A percentile compares a stretch with the other conserved stretches of the same genome.
These are phyloP conservation scores for Hygrophorus russula DNA, from an alignment of 768 basidiomycete species.

Conservation along the genomic window DNA sequence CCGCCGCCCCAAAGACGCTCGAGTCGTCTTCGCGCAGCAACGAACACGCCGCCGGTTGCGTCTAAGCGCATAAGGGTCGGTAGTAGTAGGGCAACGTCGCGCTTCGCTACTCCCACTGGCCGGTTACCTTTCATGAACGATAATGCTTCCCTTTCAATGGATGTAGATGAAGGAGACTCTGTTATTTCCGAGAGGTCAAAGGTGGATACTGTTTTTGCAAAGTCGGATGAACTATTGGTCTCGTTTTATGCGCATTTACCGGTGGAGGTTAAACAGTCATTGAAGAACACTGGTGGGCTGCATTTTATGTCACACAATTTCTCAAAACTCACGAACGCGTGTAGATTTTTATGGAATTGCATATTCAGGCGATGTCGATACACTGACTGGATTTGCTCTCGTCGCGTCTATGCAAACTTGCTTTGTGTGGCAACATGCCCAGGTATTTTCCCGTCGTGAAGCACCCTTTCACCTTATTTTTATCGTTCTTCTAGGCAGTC, in stretches of 20 bases:
- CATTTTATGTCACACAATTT: constrained; percentile 3
- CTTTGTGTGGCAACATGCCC: constrained; percentile 77
- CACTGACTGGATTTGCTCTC: constrained; percentile 61
- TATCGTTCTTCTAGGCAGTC: constrained; percentile 29
- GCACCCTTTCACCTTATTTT: constrained; percentile 1
- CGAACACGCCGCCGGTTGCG: constrained; percentile 20
- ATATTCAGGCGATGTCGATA: constrained; percentile 64
- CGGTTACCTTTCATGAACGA: constrained; percentile 16
- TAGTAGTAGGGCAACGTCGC: constrained; percentile 22
- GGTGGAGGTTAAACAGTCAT: constrained; percentile 60
- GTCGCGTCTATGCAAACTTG: constrained; percentile 63
- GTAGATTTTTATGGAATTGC: constrained; percentile 59
- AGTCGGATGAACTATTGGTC: constrained; percentile 59
- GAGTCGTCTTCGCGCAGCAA: constrained; percentile 19
- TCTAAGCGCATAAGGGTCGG: constrained; percentile 19
- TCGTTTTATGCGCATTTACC: constrained; percentile 62
- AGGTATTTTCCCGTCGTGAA: constrained; percentile 23
- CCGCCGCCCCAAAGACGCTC: constrained; percentile 51
- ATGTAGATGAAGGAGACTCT: constrained; percentile 46
- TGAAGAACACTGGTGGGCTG: constrained; percentile 54
- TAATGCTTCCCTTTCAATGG: constrained; percentile 49
- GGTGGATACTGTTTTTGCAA: constrained; percentile 48
- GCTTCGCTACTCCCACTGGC: constrained; percentile 31
- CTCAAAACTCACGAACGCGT: constrained; percentile 4
- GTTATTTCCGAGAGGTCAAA: constrained; percentile 24